phyloP scores from a whole-genome alignment of 2,329 filamentous ascomycete genomes.

The Dactylellina haptotyla region DNA sequence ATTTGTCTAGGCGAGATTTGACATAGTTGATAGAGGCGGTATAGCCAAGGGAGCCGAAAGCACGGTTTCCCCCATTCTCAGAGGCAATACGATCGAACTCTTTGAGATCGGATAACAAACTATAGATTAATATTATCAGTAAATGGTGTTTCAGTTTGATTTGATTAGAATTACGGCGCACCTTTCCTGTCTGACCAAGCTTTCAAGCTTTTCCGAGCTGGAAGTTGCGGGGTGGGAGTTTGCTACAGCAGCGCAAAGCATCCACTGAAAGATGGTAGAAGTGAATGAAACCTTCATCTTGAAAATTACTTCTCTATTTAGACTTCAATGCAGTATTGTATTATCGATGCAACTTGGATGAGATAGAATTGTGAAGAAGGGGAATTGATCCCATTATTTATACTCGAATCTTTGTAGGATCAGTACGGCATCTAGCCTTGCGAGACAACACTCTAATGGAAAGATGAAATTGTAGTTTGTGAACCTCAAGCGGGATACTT shows the following conservation, averaged over 20 bases:
- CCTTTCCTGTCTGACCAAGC: conserved; percentile 61
- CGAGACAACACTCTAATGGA: too few species aligned
- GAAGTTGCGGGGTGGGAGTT: conserved; percentile 18
- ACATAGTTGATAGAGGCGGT: conserved; percentile 70
- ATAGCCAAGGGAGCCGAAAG: conserved; percentile 70
- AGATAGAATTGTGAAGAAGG: too few species aligned
- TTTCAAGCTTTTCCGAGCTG: conserved; percentile 62
- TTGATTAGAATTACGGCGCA: conserved; percentile 49
- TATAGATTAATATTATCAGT: conserved; percentile 56
- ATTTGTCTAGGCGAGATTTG: conserved; percentile 63
- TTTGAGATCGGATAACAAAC: conserved; percentile 68
- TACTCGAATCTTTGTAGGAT: too few species aligned
- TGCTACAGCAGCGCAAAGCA: conserved; percentile 17
- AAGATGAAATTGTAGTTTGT: too few species aligned
- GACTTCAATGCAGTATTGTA: neutral
- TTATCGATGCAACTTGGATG: too few species aligned
- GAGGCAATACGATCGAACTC: conserved; percentile 66
- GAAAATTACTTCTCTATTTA: neutral
- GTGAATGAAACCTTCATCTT: conserved; percentile 43
- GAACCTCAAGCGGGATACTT: too few species aligned
- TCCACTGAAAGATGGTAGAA: conserved; percentile 17
- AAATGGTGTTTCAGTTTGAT: neutral
- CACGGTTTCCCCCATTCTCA: conserved; percentile 70
- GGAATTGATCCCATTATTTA: too few species aligned
- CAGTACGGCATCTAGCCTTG: too few species aligned